Evolutionary conservation across 768 basidiomycete genomes (phyloP).

Genomic region (Tremella yokohamensis): DNA sequence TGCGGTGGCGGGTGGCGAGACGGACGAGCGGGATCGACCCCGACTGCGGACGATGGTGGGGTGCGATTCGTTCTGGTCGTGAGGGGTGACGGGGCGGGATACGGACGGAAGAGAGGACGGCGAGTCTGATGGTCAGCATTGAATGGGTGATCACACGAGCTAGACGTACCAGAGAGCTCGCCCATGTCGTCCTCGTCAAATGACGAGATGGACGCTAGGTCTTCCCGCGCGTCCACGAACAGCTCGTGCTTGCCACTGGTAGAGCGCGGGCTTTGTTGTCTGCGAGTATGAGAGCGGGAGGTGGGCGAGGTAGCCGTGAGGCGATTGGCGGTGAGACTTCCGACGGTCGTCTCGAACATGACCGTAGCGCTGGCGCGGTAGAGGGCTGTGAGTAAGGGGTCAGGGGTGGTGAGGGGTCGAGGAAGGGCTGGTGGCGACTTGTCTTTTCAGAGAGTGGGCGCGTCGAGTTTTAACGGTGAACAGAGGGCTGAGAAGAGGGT

Average conservation of each 20-base stretch:
- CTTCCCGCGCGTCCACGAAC: constrained; percentile 1
- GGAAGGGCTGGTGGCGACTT: too few relatives aligned
- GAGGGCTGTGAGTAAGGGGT: not conserved
- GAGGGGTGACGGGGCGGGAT: constrained; percentile 38
- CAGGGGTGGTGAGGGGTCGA: too few relatives aligned
- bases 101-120: constrained; percentile 29
- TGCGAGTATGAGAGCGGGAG: too few relatives aligned
- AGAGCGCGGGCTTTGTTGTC: not conserved
- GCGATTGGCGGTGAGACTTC: constrained; percentile 8
- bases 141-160: not conserved
- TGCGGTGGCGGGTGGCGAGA: not conserved
- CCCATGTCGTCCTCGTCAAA: constrained; percentile 32
- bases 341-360: constrained; percentile 19
- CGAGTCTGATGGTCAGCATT: constrained; percentile 22
- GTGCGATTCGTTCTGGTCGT: not conserved
- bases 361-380: not conserved
- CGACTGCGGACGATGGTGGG: constrained; percentile 4
- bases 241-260: not conserved
- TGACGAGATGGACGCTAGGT: not conserved
- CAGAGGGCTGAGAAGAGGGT: not conserved
- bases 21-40: not conserved
- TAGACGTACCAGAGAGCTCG: constrained; percentile 39
- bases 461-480: not conserved
- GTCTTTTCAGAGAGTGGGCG: too few relatives aligned
- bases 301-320: not conserved